Base-by-base conservation (phyloP, 768 basidiomycete species). In the Amylocystis lapponica region DNA sequence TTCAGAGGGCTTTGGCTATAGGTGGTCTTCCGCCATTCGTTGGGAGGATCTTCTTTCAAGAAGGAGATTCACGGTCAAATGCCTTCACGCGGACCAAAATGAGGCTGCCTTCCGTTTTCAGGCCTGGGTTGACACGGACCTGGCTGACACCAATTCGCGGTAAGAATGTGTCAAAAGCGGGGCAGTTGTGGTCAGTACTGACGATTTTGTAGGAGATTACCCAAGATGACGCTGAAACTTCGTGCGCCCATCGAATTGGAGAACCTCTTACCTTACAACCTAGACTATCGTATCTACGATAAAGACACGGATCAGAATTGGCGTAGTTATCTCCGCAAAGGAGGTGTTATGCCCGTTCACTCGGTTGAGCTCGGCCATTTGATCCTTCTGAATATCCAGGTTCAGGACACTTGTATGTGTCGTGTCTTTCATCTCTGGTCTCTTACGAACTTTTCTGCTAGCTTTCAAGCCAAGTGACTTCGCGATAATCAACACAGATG, bases 271-370 rank as follows among this genome's bases (percentile, higher is more conserved):
- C 96, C 96, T 1, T 96, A 84, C 65, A 92, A 97, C 54, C 64
- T 98, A 39, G 84, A 92, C 54, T 99, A 96, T 66, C 79, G 92
- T n/a, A 86, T 98, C 26, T 97, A 92, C 52, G 94, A 99, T 71
- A 96, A 93, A 67, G 79, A 96, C 49, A 83, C 86, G 0, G 82
- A 92, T 54, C 88, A 92, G 55, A 94, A 95, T 56, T 97, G 93
- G 83, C 81, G 80, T 50, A 94, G 88, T 59, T 99, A 91, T 66
- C 71, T 98, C 13, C 78, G 94, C 34, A 81, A 88, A 56, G 95
- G 96, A 22, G 95, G 94, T 6, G 72, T 92, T 30, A 95, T 95
- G 81, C 96, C 96, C 3, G 84, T 98, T 14, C 96, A 98, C 59
- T 93, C 91, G 2, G 89, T 96, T 21, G 93, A 98, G 57, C 70